phyloP scores from a whole-genome alignment of 495 filamentous ascomycete species.

The Hypoxylon lienhwacheense region DNA sequence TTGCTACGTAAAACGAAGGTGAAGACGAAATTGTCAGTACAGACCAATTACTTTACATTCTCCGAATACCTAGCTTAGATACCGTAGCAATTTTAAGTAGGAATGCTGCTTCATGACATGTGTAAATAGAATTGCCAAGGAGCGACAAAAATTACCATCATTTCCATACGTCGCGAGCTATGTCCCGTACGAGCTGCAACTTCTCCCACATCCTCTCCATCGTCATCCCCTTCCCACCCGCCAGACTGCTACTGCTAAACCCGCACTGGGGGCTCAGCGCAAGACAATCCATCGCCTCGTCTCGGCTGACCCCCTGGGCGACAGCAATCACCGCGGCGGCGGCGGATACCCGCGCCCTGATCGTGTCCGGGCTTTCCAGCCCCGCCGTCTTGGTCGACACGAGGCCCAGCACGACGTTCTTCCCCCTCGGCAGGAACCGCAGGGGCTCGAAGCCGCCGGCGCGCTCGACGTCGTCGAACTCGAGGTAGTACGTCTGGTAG shows the following conservation, averaged over 20 bases:
- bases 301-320: conserved; percentile 60
- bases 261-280: conserved; percentile 78
- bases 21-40: no score
- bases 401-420: conserved; percentile 76
- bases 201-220: conserved; percentile 69
- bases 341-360: conserved; percentile 64
- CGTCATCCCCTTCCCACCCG: conserved; percentile 64
- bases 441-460: conserved; percentile 80
- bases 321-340: conserved; percentile 70
- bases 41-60: no score
- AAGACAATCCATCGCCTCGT: conserved; percentile 67
- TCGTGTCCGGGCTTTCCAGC: conserved; percentile 69
- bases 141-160: conserved; percentile 6
- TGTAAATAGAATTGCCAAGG: no score
- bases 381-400: conserved; percentile 72
- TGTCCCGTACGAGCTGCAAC: conserved; percentile 63
- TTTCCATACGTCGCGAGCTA: conserved; percentile 68
- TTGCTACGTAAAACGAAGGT: no score
- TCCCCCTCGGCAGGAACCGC: conserved; percentile 67
- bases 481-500: conserved; percentile 79
- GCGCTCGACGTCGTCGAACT: conserved; percentile 76
- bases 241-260: conserved; percentile 70
- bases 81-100: no score
- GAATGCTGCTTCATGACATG: no score
- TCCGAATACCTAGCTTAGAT: no score